Percentiles rank a stretch among this genome's conserved stretches.
These are phyloP conservation scores for Magnolia sinica DNA, from an alignment of 164 flowering plant species.

Conservation along the genomic window DNA sequence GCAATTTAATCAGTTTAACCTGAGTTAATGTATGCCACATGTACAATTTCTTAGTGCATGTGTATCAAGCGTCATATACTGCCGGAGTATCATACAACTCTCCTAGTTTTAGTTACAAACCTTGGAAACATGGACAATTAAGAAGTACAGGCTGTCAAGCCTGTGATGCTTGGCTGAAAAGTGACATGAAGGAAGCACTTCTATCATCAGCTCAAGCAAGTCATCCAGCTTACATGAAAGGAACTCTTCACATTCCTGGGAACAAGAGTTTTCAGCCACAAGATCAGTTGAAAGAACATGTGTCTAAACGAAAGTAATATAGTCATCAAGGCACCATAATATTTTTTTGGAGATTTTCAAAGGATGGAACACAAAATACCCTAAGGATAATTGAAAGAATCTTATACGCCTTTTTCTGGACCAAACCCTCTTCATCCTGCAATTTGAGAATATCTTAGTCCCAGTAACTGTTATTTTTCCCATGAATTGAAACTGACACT, in stretches of 20 bases:
- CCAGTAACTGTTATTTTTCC: neutral
- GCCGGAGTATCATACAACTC: no score
- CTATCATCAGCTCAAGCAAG: constrained; percentile 65
- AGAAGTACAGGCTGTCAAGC: constrained; percentile 76
- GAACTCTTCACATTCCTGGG: constrained; percentile 54
- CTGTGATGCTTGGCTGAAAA: constrained; percentile 89
- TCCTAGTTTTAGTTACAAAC: constrained; percentile 22
- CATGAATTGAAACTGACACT: neutral
- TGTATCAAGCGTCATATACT: no score
- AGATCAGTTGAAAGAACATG: constrained; percentile 11
- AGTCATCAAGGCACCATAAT: no score
- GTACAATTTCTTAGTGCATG: no score
- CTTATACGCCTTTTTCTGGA: constrained; percentile 96
- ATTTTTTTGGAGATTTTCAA: neutral
- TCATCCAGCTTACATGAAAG: constrained; percentile 54
- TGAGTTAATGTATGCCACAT: no score
- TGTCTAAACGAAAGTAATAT: neutral
- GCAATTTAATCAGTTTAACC: no score
- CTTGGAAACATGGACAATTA: constrained; percentile 67
- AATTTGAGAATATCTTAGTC: constrained; percentile 16
- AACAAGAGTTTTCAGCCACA: constrained; percentile 16
- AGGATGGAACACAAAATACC: constrained; percentile 34
- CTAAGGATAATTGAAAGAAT: constrained; percentile 70
- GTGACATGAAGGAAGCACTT: constrained; percentile 73
- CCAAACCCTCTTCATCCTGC: constrained; percentile 69